Base-by-base conservation (phyloP, 2,329 filamentous ascomycete species). In the Tricladium varicosporioides region DNA sequence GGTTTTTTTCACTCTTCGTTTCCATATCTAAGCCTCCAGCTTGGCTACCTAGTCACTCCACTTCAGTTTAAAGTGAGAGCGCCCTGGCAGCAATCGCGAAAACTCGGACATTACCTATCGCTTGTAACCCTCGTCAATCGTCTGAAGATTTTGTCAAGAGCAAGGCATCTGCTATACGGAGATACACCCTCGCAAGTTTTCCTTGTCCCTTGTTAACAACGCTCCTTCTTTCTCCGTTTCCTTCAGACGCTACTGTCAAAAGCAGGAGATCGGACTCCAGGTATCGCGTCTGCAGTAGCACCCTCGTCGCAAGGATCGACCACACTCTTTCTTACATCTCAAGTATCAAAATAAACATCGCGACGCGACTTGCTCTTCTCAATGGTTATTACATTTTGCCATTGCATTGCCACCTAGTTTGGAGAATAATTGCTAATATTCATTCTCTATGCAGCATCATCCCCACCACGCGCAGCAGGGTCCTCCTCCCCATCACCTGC, bases 401-500 rank as follows among this genome's bases (percentile, higher is more conserved):
- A 58, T 61, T 62, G 55, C 56, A 63, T 62, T 63, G 62, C 51
- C 60, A 63, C 32, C 46, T 53, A 43, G 45, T 18, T 27, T 49
- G 54, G 47, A 63, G 60, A 55, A 59, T 40, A 18, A 53, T 67
- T 54, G 54, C 67, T 69, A 61, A 70, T 63, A 63, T 44, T 58
- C 63, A 53, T 52, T 58, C 59, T 57, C 60, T 57, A 67, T 69
- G 80, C 84, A 91, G 86, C 87, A 89, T 82, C 87, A 89, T 78
- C 81, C 85, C 77, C 86, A 88, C 78, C 83, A 87, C 73, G 77
- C 84, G 73, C 84, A 85, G 75, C 85, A 89, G 79, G 87, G 86
- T 82, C 85, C 86, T 75, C 83, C 78, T 69, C 78, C 77, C 61
- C 77, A 79, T 66, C 79, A 88, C 71, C 81, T 88, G 65, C 87